Conservation (phyloP, 495 filamentous ascomycete species). For the Aspergillus ostianus region DNA sequence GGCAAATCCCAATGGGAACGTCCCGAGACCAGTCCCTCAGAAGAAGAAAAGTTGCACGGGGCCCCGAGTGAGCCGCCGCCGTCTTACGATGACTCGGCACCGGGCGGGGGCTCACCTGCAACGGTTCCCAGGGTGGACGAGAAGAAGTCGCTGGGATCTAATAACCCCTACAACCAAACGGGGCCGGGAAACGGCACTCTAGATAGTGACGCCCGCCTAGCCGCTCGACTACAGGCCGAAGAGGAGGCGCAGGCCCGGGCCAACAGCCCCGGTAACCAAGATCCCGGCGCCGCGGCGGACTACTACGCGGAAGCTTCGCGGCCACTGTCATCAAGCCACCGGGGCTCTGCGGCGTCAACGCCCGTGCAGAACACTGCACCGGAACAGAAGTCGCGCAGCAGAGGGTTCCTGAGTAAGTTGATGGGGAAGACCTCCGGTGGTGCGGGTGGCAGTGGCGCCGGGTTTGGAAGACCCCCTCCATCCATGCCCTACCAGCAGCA, state of each 20-base stretch:
- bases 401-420: conserved; percentile 50
- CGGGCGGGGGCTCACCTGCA: conserved; percentile 28
- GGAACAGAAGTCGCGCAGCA: conserved; percentile 33
- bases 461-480: conserved; percentile 11
- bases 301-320: conserved; percentile 41
- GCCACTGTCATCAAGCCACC: conserved; percentile 29
- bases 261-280: not conserved
- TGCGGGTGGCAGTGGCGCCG: conserved; percentile 9
- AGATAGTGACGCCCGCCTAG: conserved; percentile 71
- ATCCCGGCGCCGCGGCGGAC: conserved; percentile 36
- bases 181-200: conserved; percentile 31
- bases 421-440: conserved; percentile 38
- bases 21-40: conserved; percentile 62
- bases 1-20: conserved; percentile 86
- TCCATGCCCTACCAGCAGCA: conserved; percentile 10
- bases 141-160: conserved; percentile 55
- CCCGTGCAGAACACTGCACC: conserved; percentile 26
- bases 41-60: conserved; percentile 39
- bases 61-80: conserved; percentile 60
- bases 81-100: conserved; percentile 53
- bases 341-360: conserved; percentile 24
- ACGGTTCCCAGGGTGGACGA: conserved; percentile 40
- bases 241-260: conserved; percentile 52
- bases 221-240: conserved; percentile 76
- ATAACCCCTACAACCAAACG: conserved; percentile 56